Conservation (phyloP, 148 eudicot genomes). For the Silene uniflora region DNA sequence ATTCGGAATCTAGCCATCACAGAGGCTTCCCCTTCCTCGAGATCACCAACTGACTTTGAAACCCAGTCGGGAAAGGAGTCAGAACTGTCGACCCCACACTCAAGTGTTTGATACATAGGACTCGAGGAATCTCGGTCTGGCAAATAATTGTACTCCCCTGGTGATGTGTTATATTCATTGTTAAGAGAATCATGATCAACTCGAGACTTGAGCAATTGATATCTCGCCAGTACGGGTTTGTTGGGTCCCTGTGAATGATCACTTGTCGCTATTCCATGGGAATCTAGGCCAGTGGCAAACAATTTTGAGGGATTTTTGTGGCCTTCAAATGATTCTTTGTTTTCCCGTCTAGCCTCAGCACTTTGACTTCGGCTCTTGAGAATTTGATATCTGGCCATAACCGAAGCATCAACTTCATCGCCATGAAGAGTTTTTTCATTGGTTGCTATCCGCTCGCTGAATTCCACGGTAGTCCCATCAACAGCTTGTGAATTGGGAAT, state of each 20-base stretch:
- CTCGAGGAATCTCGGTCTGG: constrained; percentile 8
- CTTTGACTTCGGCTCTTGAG: constrained; percentile 37
- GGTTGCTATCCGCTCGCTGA: neutral
- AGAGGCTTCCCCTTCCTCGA: constrained; percentile 46
- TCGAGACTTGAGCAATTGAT: constrained; percentile 26
- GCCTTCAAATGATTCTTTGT: constrained; percentile 9
- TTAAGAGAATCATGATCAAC: constrained; percentile 23
- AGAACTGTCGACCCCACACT: constrained; percentile 22
- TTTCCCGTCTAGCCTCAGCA: constrained; percentile 23
- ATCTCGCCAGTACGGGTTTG: constrained; percentile 37
- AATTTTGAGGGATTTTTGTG: neutral
- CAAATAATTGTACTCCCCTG: constrained; percentile 18
- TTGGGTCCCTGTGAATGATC: too few species aligned
- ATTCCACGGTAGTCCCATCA: constrained; percentile 12
- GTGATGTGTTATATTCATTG: neutral
- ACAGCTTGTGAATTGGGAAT: constrained; percentile 34
- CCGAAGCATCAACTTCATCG: constrained; percentile 47
- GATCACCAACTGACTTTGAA: constrained; percentile 29
- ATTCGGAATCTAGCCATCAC: constrained; percentile 62
- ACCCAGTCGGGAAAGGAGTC: constrained; percentile 5
- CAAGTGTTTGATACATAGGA: constrained; percentile 30
- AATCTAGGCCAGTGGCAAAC: too few species aligned
- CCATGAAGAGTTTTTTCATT: constrained; percentile 5
- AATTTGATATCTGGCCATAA: constrained; percentile 53
- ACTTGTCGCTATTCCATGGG: neutral